phyloP scores from a whole-genome alignment of 1,284 basidiomycete species.

The Nidula niveotomentosa region DNA sequence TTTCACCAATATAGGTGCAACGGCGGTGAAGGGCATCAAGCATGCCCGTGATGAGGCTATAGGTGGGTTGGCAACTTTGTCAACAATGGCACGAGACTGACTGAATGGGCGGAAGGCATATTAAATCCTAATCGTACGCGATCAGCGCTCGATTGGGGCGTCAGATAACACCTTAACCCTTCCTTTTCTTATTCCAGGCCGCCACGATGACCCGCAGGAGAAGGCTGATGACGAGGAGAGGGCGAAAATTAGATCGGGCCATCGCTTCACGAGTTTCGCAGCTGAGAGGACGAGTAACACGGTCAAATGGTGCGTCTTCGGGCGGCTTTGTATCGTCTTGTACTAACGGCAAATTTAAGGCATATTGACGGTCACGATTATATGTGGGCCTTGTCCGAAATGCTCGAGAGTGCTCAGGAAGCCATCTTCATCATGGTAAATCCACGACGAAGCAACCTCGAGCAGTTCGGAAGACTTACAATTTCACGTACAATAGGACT shows the following conservation, averaged over 20 bases:
- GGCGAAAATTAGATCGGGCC: slow-evolving; percentile 66
- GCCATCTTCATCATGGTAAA: slow-evolving; percentile 76
- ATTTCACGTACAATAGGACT: slow-evolving; percentile 52
- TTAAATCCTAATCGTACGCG: slow-evolving; percentile 59
- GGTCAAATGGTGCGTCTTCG: slow-evolving; percentile 75
- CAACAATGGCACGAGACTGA: neutral
- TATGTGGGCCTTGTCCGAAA: slow-evolving; percentile 90
- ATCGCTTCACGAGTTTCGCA: slow-evolving; percentile 88
- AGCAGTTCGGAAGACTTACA: too few species aligned
- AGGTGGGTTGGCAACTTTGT: slow-evolving; percentile 26
- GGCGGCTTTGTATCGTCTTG: neutral
- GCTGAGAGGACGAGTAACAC: slow-evolving; percentile 65
- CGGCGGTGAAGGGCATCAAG: slow-evolving; percentile 35
- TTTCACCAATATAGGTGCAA: neutral
- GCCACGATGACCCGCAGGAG: slow-evolving; percentile 79
- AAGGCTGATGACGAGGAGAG: slow-evolving; percentile 45
- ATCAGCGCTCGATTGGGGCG: too few species aligned
- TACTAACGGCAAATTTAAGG: slow-evolving; percentile 35
- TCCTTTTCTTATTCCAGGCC: slow-evolving; percentile 33
- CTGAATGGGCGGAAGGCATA: slow-evolving; percentile 35
- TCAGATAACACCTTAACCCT: neutral
- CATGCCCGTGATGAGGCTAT: slow-evolving; percentile 51
- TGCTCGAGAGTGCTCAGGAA: slow-evolving; percentile 77
- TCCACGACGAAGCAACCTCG: neutral
- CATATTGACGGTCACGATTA: slow-evolving; percentile 93